These are phyloP conservation scores for Phytopythium sindhum DNA, from an alignment of 352 stramenopile species.

Conservation along the genomic window DNA sequence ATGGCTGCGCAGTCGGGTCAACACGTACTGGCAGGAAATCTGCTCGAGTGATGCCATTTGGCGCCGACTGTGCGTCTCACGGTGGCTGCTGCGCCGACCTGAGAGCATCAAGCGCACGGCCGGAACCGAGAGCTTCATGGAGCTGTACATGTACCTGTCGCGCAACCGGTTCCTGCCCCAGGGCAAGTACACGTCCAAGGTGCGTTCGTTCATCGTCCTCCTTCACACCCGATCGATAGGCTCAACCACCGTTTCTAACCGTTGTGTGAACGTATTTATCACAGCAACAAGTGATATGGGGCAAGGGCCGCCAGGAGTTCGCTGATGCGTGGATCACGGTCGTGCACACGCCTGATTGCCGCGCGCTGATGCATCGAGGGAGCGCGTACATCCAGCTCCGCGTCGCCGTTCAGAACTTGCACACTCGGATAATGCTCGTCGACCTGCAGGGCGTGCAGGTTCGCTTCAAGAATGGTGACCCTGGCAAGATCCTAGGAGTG, in stretches of 20 bases:
- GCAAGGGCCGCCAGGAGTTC: conserved; percentile 54
- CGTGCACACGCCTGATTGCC: conserved; percentile 66
- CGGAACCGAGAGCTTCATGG: conserved; percentile 43
- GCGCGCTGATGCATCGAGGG: conserved; percentile 25
- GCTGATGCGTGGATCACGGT: conserved; percentile 74
- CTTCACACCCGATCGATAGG: neutral
- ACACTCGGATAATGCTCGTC: conserved; percentile 45
- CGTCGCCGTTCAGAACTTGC: conserved; percentile 66
- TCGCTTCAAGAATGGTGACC: conserved; percentile 63
- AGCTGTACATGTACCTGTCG: conserved; percentile 64
- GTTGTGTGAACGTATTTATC: neutral
- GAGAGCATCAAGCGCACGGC: conserved; percentile 41
- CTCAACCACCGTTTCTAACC: neutral
- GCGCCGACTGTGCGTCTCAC: conserved; percentile 37
- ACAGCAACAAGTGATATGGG: conserved; percentile 66
- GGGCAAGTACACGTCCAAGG: conserved; percentile 65
- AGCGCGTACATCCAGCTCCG: conserved; percentile 60
- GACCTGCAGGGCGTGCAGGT: conserved; percentile 63
- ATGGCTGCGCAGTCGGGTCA: conserved; percentile 39
- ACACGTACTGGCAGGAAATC: conserved; percentile 42
- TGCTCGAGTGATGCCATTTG: conserved; percentile 52
- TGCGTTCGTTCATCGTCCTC: conserved; percentile 11
- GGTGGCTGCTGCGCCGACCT: conserved; percentile 46
- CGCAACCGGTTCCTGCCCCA: conserved; percentile 49
- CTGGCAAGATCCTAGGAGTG: conserved; percentile 41